Base-by-base conservation (phyloP, 305 asterid species). In the Fraxinus greggii region DNA sequence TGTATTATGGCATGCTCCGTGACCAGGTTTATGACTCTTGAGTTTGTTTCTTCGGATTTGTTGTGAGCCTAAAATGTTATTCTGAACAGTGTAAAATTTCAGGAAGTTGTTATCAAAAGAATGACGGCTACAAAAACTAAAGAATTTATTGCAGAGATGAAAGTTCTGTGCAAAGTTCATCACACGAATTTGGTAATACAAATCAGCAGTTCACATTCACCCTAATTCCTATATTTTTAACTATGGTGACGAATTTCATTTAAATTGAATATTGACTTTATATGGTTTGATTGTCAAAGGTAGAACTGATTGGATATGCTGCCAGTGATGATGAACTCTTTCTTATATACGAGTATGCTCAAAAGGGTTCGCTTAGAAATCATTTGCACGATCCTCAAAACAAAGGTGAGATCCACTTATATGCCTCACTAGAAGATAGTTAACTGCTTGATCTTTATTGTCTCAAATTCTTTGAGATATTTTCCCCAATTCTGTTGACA, bases 101-200 rank as follows among this genome's bases (percentile, higher is more conserved):
- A 96, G 99, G 98, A 94, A 90, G 98, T 94, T 79, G 95, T 97
- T 15, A 89, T 94, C 36, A 96, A 94, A 86, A 90, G 89, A 85
- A 96, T 96, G 99, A 93, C 92, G 31, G 93, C 94, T 72, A 94
- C 97, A 19, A 93, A 96, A 82, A 92, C 98, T 8, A 93, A 92
- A 88, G 99, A 95, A 61, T 93, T 93, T 85, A 88, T 86, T 89
- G 95, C 95, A 21, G 99, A 95, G 89, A 94, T 92, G 97, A 96
- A 96, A 91, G 95, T 94, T 87, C 90, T 96, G 3, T 96, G 99
- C 94, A 94, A 90, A 91, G 99, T 96, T 87, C 99, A 96, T 85
- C 99, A 96, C 82, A 83, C 97, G 15, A 96, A 96, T 88, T 84
- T 96, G 99, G 99, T 96, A 93, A 89, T 82, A 75, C 88, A 78